Percentiles rank a stretch among this genome's conserved stretches.
These are phyloP conservation scores for Cytospora schulzeri DNA, from an alignment of 2,329 filamentous ascomycete genomes.

Conservation along the genomic window DNA sequence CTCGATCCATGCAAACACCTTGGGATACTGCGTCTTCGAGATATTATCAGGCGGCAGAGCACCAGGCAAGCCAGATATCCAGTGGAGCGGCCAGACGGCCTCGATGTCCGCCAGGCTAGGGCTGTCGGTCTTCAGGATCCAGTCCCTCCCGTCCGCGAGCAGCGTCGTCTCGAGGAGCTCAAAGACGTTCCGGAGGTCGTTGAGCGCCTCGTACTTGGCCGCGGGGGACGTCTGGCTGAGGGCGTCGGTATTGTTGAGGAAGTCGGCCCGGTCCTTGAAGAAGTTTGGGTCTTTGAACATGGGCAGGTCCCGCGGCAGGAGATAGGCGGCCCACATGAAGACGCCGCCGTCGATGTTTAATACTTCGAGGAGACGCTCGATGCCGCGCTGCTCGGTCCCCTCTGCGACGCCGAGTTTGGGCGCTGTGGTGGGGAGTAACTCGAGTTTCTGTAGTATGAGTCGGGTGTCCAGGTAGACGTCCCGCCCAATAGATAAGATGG, in stretches of 20 bases:
- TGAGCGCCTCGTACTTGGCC: constrained; percentile 56
- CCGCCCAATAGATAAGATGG: constrained; percentile 65
- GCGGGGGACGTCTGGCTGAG: constrained; percentile 32
- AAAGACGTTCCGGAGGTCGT: constrained; percentile 56
- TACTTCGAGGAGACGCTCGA: constrained; percentile 58
- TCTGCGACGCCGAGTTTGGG: constrained; percentile 41
- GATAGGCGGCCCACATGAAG: constrained; percentile 53
- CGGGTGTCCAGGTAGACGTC: constrained; percentile 72
- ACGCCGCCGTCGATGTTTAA: constrained; percentile 59
- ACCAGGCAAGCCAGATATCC: constrained; percentile 59
- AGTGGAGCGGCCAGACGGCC: constrained; percentile 68
- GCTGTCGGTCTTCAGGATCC: constrained; percentile 57
- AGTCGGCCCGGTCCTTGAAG: constrained; percentile 55
- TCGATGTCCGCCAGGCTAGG: constrained; percentile 69
- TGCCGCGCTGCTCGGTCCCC: constrained; percentile 44
- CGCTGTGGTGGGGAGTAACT: constrained; percentile 53
- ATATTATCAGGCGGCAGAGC: constrained; percentile 57
- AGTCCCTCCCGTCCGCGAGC: constrained; percentile 66
- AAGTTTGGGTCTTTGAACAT: constrained; percentile 61
- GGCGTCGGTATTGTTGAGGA: constrained; percentile 33
- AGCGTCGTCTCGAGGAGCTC: constrained; percentile 62
- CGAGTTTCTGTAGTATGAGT: constrained; percentile 67
- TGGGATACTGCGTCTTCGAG: constrained; percentile 56
- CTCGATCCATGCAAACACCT: constrained; percentile 63
- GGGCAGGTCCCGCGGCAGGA: constrained; percentile 60